Evolutionary conservation across 805 yeast species (phyloP).

Genomic region (Wickerhamiella australiensis): DNA sequence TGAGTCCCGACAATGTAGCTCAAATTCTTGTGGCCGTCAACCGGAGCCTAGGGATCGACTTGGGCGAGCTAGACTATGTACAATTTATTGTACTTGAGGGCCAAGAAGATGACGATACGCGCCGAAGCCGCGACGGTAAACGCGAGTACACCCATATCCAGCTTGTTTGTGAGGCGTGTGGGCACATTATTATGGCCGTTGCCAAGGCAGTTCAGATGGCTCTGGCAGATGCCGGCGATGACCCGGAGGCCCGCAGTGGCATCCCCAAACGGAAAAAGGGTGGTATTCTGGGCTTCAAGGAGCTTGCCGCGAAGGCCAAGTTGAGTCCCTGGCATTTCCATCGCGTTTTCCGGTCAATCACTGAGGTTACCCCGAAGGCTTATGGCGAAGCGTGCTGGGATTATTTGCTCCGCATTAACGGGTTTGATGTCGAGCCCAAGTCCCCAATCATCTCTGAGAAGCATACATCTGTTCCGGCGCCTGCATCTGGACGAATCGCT

Average conservation of each 20-base stretch:
- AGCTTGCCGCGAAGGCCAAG: conserved; percentile 71
- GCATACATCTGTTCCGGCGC: conserved; percentile 4
- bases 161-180: conserved; percentile 64
- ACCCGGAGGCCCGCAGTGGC: conserved; percentile 19
- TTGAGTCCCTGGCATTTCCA: conserved; percentile 90
- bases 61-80: conserved; percentile 20
- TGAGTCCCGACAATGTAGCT: conserved; percentile 3
- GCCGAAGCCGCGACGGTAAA: conserved; percentile 14
- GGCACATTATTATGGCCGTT: conserved; percentile 74
- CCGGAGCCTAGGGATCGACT: conserved; percentile 18
- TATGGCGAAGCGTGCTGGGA: conserved; percentile 71
- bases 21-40: conserved; percentile 15
- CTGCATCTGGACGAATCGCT: conserved; percentile 12
- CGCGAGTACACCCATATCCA: conserved; percentile 37
- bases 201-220: conserved; percentile 34
- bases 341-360: conserved; percentile 73
- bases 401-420: conserved; percentile 20
- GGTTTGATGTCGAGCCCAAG: conserved; percentile 21
- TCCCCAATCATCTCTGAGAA: conserved; percentile 6
- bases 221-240: conserved; percentile 21
- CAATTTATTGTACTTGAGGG: conserved; percentile 16
- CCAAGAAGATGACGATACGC: conserved; percentile 9
- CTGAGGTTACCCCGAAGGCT: conserved; percentile 78
- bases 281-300: conserved; percentile 50
- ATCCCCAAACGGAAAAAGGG: conserved; percentile 29